Evolutionary conservation across 495 filamentous ascomycete species (phyloP).

Genomic region (Viridothelium virens): DNA sequence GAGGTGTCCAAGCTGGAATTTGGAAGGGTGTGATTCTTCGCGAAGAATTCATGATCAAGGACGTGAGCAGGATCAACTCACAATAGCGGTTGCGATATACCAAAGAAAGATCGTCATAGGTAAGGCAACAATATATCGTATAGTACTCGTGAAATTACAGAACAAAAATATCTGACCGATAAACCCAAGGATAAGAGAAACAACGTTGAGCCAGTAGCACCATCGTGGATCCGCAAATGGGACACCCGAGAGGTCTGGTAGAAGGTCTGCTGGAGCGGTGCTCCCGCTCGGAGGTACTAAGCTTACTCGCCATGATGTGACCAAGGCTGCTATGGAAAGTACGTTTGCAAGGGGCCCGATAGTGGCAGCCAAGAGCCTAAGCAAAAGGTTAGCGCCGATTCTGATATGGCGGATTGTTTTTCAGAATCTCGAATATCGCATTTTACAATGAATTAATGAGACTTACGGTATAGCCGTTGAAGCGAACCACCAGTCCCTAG

Average conservation of each 20-base stretch:
- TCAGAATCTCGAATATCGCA: background rate
- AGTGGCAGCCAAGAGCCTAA: constrained; percentile 56
- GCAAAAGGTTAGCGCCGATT: background rate
- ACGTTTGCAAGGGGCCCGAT: constrained; percentile 68
- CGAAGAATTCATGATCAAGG: background rate
- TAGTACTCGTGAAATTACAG: constrained; percentile 71
- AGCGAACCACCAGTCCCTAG: constrained; percentile 64
- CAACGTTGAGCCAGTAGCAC: constrained; percentile 50
- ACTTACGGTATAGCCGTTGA: constrained; percentile 60
- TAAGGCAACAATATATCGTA: constrained; percentile 71
- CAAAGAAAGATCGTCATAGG: constrained; percentile 61
- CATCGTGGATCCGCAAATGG: constrained; percentile 38
- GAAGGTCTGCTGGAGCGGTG: constrained; percentile 21
- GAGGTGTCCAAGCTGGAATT: too few relatives aligned
- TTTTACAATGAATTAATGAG: background rate
- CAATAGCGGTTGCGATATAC: constrained; percentile 58
- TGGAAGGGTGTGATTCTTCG: background rate
- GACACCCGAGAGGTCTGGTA: constrained; percentile 37
- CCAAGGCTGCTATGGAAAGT: constrained; percentile 64
- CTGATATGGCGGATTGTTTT: too few relatives aligned
- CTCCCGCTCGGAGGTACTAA: constrained; percentile 31
- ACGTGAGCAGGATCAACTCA: constrained; percentile 35
- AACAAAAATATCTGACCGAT: constrained; percentile 65
- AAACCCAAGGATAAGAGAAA: constrained; percentile 58
- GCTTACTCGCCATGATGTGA: constrained; percentile 54